Conservation (phyloP, 352 stramenopile species). For the Phytophthora brassicae region DNA sequence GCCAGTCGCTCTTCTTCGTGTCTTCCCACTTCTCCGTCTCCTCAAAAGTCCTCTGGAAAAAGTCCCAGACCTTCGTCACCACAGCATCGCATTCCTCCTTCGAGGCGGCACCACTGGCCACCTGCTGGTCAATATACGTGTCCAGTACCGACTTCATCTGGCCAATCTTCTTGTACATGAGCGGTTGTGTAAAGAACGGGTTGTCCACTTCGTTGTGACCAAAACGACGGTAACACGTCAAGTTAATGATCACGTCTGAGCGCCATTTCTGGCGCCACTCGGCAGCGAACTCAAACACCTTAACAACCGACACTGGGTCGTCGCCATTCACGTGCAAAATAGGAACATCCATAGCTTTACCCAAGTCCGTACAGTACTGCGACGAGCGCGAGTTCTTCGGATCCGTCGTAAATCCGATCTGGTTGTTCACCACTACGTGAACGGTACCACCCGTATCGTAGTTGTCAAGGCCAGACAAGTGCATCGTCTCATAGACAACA, state of each 20-base stretch:
- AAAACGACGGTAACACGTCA: constrained; percentile 97
- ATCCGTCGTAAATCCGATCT: constrained; percentile 97
- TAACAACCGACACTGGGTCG: constrained; percentile 90
- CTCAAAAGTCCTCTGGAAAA: constrained; percentile 92
- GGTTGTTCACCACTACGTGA: constrained; percentile 99
- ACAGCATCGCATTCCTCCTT: constrained; percentile 91
- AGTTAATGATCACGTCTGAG: constrained; percentile 97
- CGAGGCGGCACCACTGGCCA: constrained; percentile 40
- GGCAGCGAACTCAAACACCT: constrained; percentile 89
- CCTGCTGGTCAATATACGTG: constrained; percentile 82
- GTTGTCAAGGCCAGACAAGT: constrained; percentile 90
- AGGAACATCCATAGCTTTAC: constrained; percentile 95
- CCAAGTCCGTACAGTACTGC: constrained; percentile 95
- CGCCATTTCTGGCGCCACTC: constrained; percentile 78
- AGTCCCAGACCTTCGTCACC: constrained; percentile 84
- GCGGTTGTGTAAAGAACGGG: constrained; percentile 97
- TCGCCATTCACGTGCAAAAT: constrained; percentile 95
- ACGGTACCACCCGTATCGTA: constrained; percentile 97
- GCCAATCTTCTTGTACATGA: constrained; percentile 96
- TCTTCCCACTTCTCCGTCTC: constrained; percentile 92
- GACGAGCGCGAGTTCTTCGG: constrained; percentile 93
- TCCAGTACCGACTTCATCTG: constrained; percentile 92
- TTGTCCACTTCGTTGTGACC: constrained; percentile 99
- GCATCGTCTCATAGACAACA: constrained; percentile 98
- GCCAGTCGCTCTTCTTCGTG: constrained; percentile 93